Percentiles rank a stretch among this genome's conserved stretches.
phyloP scores from a whole-genome alignment of 352 stramenopile genomes.

The Blastocystis hominis region DNA sequence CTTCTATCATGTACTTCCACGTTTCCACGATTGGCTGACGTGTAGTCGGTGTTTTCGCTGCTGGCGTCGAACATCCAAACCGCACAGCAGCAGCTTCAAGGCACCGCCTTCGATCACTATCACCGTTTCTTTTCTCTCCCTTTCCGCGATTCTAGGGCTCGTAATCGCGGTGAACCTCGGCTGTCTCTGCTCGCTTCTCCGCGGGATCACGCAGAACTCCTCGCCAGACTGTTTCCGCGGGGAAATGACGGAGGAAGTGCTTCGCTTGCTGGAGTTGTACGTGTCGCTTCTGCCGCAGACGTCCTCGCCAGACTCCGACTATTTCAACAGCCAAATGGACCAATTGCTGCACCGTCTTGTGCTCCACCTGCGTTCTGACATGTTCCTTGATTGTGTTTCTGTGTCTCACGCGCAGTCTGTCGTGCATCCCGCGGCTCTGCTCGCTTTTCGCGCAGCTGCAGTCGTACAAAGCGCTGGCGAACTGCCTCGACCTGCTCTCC shows the following conservation, averaged over 20 bases:
- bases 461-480: not conserved
- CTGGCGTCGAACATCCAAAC: not conserved
- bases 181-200: not conserved
- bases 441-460: not conserved
- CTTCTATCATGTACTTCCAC: slow-evolving; percentile 9
- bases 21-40: not conserved
- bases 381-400: not conserved
- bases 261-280: not conserved
- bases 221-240: not conserved
- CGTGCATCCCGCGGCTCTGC: not conserved
- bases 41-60: not conserved
- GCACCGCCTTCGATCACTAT: not conserved
- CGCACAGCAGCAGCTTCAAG: not conserved
- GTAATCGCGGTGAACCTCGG: not conserved
- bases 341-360: not conserved
- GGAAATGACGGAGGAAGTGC: not conserved
- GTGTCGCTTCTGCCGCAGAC: not conserved
- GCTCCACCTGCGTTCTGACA: not conserved
- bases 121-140: not conserved
- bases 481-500: not conserved
- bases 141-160: not conserved
- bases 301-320: not conserved
- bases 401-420: not conserved
- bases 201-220: not conserved
- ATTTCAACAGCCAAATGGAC: not conserved